Percentiles rank a stretch among this genome's conserved stretches.
Conservation (phyloP, 305 asterid genomes). For the Plantago coronopus region DNA sequence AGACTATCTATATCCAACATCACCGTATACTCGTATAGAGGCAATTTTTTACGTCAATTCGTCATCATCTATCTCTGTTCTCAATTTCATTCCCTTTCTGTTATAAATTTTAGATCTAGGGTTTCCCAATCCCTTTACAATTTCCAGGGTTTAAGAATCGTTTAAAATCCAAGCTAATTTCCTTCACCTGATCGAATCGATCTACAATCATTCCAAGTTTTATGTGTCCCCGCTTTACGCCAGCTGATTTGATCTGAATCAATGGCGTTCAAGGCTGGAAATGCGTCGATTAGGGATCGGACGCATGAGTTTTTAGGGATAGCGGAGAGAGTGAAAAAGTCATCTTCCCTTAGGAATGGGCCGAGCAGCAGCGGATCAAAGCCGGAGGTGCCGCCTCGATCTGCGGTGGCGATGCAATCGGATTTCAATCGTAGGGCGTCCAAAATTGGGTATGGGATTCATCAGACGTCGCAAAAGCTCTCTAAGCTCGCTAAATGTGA, state of each 20-base stretch:
- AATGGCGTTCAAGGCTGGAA: conserved; percentile 46
- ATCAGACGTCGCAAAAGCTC: conserved; percentile 91
- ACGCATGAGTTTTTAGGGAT: conserved; percentile 72
- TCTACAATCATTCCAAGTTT: conserved; percentile 3
- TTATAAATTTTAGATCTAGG: no score
- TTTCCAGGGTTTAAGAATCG: conserved; percentile 32
- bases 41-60: no score
- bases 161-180: not conserved
- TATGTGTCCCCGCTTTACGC: conserved; percentile 22
- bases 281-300: conserved; percentile 82
- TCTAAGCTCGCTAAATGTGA: conserved; percentile 84
- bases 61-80: not conserved
- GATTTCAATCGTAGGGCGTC: conserved; percentile 83
- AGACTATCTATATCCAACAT: no score
- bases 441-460: conserved; percentile 74
- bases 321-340: conserved; percentile 62
- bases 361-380: conserved; percentile 63
- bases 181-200: conserved; percentile 12
- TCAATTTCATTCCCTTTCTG: not conserved
- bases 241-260: conserved; percentile 15
- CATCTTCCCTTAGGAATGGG: conserved; percentile 50
- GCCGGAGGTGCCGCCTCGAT: conserved; percentile 46
- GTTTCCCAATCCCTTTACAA: no score
- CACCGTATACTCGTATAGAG: no score
- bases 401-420: conserved; percentile 65